These are phyloP conservation scores for Pyrenula aspistea DNA, from an alignment of 495 filamentous ascomycete genomes.

Conservation along the genomic window DNA sequence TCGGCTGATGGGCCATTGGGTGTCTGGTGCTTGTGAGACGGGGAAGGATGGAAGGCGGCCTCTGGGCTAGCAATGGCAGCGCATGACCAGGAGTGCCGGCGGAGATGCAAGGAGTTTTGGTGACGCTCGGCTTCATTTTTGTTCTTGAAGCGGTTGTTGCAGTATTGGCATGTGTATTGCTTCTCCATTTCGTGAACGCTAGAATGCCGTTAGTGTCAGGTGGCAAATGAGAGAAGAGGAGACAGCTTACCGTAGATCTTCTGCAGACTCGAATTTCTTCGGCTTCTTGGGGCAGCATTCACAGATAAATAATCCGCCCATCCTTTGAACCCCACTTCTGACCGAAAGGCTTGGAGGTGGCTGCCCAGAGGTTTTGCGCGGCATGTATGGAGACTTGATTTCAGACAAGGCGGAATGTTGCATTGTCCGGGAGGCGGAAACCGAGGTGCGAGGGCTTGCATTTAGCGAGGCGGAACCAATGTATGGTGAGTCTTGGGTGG, in stretches of 20 bases:
- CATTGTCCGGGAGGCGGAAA: slow-evolving; percentile 1
- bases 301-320: slow-evolving; percentile 58
- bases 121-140: slow-evolving; percentile 98
- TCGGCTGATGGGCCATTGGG: slow-evolving; percentile 40
- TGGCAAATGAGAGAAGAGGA: neutral
- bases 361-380: slow-evolving; percentile 31
- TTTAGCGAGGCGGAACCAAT: slow-evolving; percentile 44
- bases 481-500: slow-evolving; percentile 45
- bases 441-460: slow-evolving; percentile 12
- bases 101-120: slow-evolving; percentile 90
- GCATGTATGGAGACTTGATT: slow-evolving; percentile 9
- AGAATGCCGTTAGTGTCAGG: slow-evolving; percentile 3
- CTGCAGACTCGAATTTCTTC: slow-evolving; percentile 84
- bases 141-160: slow-evolving; percentile 95
- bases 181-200: slow-evolving; percentile 86
- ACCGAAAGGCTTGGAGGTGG: slow-evolving; percentile 19
- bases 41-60: slow-evolving; percentile 75
- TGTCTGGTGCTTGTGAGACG: slow-evolving; percentile 23
- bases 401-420: slow-evolving; percentile 11
- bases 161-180: slow-evolving; percentile 87
- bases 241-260: slow-evolving; percentile 68
- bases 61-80: slow-evolving; percentile 66
- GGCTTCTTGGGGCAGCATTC: slow-evolving; percentile 98
- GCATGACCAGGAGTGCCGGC: slow-evolving; percentile 96
- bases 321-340: slow-evolving; percentile 15